Evolutionary conservation across 139 green algal species (phyloP).

Genomic region (Edaphochlamys debaryana): DNA sequence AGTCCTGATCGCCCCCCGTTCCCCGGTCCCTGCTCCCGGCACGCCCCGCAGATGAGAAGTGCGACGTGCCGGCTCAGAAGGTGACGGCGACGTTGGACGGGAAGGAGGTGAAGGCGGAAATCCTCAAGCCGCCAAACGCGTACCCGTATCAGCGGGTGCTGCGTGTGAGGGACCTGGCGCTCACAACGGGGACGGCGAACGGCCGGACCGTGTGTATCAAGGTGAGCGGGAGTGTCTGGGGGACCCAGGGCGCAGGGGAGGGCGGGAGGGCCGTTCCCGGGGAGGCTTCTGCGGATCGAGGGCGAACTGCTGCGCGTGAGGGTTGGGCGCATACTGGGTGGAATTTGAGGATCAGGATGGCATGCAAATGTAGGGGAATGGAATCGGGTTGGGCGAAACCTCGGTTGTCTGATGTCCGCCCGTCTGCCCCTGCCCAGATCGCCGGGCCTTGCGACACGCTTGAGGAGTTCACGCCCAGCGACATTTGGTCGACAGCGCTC

Average conservation of each 20-base stretch:
- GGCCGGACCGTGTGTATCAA: neutral
- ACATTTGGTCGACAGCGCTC: neutral
- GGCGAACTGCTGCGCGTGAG: neutral
- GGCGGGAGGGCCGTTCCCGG: no score
- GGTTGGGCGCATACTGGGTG: no score
- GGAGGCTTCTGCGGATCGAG: no score
- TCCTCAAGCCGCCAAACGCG: slow-evolving; percentile 3
- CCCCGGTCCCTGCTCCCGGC: neutral
- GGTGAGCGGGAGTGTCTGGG: neutral
- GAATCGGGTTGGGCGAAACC: no score
- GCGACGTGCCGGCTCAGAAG: neutral
- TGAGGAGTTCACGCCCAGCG: neutral
- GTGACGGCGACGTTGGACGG: slow-evolving; percentile 1
- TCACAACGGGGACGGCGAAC: neutral
- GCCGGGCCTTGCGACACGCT: slow-evolving; percentile 1
- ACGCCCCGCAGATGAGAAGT: neutral
- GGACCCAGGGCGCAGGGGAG: no score
- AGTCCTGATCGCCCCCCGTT: neutral
- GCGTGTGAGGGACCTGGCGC: neutral
- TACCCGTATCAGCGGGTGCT: neutral
- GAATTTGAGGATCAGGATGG: neutral
- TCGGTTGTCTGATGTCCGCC: neutral
- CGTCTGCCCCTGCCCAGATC: neutral
- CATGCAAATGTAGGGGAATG: neutral
- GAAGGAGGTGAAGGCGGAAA: neutral